These are phyloP conservation scores for Venturia aucupariae DNA, from an alignment of 2,329 filamentous ascomycete species.

Conservation along the genomic window DNA sequence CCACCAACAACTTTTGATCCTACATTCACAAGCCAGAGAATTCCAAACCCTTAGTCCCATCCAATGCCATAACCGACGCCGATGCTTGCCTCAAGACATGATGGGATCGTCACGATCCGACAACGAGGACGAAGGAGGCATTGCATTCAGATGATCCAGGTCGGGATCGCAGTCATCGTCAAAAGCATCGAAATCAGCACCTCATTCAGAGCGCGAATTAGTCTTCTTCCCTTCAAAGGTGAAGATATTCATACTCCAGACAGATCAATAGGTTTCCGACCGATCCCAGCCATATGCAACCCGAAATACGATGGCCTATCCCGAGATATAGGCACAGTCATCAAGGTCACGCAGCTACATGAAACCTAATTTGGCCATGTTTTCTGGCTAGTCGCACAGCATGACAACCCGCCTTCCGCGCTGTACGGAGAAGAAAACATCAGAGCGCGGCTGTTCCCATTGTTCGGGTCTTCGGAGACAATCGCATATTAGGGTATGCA, in stretches of 20 bases:
- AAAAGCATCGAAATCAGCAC: neutral
- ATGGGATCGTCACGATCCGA: neutral
- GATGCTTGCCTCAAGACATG: neutral
- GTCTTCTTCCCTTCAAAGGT: no score
- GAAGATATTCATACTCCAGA: no score
- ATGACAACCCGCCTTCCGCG: neutral
- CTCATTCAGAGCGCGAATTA: neutral
- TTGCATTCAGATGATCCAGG: neutral
- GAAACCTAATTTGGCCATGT: no score
- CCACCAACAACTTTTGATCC: neutral
- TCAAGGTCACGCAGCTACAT: no score
- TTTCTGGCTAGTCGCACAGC: neutral
- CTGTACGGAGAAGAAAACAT: neutral
- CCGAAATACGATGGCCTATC: no score
- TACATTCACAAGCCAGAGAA: neutral
- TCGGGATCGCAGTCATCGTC: neutral
- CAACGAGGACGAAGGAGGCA: neutral
- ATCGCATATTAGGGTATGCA: neutral
- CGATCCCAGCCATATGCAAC: no score
- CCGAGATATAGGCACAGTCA: no score
- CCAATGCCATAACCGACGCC: neutral
- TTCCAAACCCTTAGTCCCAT: neutral
- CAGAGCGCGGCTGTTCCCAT: neutral
- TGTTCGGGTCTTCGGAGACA: neutral
- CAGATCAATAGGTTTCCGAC: no score